Conservation (phyloP, 805 yeast species). For the Wickerhamomyces ciferrii region DNA sequence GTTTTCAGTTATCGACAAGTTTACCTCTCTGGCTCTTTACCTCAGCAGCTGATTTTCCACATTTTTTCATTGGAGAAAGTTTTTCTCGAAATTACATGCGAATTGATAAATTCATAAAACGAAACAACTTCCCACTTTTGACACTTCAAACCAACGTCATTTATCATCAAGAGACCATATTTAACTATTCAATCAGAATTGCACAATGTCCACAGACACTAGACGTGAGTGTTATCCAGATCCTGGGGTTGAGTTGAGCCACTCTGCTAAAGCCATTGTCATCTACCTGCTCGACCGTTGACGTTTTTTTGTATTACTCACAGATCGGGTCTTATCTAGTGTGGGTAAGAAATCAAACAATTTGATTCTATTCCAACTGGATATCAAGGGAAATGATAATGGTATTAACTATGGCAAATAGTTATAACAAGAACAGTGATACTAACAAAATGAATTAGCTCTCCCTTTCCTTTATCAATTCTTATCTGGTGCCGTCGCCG, state of each 20-base stretch:
- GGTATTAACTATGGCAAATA: too few relatives aligned
- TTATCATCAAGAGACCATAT: too few relatives aligned
- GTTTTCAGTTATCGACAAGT: too few relatives aligned
- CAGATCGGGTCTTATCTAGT: background rate
- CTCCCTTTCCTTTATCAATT: slow-evolving; percentile 92
- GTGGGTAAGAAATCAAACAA: too few relatives aligned
- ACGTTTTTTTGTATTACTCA: background rate
- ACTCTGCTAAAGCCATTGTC: background rate
- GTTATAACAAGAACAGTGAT: too few relatives aligned
- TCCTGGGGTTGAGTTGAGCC: too few relatives aligned
- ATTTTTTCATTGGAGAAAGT: background rate
- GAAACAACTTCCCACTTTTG: background rate
- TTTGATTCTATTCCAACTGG: too few relatives aligned
- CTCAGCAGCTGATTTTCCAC: background rate
- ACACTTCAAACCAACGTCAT: too few relatives aligned
- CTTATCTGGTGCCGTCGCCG: slow-evolving; percentile 91
- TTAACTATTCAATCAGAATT: too few relatives aligned
- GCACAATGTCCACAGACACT: background rate
- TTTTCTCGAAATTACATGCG: background rate
- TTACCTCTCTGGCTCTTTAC: background rate
- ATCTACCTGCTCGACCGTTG: background rate
- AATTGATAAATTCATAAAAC: background rate
- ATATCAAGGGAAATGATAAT: too few relatives aligned
- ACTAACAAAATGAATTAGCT: slow-evolving; percentile 27
- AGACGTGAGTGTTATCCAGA: background rate